Evolutionary conservation across 768 basidiomycete species (phyloP).

Genomic region (Agaricus subrufescens): DNA sequence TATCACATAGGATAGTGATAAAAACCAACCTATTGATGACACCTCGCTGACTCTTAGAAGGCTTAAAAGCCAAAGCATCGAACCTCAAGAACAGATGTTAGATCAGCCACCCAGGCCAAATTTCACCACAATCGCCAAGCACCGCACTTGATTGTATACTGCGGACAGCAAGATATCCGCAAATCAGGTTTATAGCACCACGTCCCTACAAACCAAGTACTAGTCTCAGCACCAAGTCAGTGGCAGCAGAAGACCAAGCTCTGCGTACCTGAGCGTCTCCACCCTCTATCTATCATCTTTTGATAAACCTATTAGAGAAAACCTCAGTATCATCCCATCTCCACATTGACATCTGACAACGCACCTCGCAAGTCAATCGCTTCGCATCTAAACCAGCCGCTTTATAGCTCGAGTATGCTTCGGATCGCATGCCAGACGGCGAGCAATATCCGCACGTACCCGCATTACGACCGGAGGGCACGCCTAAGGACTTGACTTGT

Average conservation of each 20-base stretch:
- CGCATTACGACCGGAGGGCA: constrained; percentile 26
- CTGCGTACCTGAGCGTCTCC: constrained; percentile 67
- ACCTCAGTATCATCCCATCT: not conserved
- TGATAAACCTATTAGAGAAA: constrained; percentile 57
- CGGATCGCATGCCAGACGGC: constrained; percentile 45
- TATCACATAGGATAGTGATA: too few species aligned
- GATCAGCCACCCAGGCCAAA: not conserved
- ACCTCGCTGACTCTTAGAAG: constrained; percentile 73
- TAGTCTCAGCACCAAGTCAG: not conserved
- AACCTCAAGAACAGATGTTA: constrained; percentile 36
- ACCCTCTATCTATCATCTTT: constrained; percentile 78
- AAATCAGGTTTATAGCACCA: constrained; percentile 91
- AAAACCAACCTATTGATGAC: constrained; percentile 57
- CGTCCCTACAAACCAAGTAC: constrained; percentile 27
- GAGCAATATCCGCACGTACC: constrained; percentile 69
- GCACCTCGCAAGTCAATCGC: constrained; percentile 51
- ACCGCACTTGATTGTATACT: constrained; percentile 80
- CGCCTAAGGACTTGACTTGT: constrained; percentile 30
- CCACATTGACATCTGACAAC: not conserved
- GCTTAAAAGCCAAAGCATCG: constrained; percentile 60
- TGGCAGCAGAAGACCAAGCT: not conserved
- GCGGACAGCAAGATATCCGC: constrained; percentile 80
- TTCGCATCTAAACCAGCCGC: constrained; percentile 45
- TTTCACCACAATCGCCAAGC: not conserved
- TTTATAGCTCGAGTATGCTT: constrained; percentile 35